Evolutionary conservation across 2,329 filamentous ascomycete genomes (phyloP).

Genomic region (Hypomyces perniciosus): DNA sequence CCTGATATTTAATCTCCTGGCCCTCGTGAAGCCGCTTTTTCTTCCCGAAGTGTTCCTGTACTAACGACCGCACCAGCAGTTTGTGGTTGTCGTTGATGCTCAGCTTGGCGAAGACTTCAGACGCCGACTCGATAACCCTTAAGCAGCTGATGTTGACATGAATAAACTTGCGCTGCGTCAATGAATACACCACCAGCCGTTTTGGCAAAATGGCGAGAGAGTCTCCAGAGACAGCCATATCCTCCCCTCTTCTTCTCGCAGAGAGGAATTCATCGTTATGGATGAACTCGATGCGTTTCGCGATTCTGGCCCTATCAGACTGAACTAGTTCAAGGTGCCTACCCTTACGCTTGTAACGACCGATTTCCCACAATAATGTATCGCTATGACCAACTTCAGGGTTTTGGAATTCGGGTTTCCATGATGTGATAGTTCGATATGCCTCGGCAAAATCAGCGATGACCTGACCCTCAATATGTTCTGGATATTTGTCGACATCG

Average conservation of each 20-base stretch:
- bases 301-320: no score
- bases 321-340: no score
- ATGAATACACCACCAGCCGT: no score
- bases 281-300: no score
- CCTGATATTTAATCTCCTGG: conserved; percentile 19
- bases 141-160: no score
- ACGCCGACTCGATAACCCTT: not conserved
- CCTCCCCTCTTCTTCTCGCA: no score
- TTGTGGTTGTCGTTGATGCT: conserved; percentile 3
- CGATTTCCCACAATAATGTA: no score
- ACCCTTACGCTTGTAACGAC: no score
- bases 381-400: not conserved
- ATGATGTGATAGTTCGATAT: not conserved
- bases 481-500: not conserved
- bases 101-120: not conserved
- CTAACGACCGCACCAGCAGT: conserved; percentile 7
- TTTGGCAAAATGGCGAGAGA: no score
- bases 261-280: no score
- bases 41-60: conserved; percentile 10
- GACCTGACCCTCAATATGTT: conserved; percentile 5
- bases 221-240: no score
- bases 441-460: conserved; percentile 5
- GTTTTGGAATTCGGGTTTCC: not conserved
- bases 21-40: not conserved
- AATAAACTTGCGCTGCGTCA: no score